These are phyloP conservation scores for Zygoascus bituminiphila DNA, from an alignment of 805 yeast genomes.

Conservation along the genomic window DNA sequence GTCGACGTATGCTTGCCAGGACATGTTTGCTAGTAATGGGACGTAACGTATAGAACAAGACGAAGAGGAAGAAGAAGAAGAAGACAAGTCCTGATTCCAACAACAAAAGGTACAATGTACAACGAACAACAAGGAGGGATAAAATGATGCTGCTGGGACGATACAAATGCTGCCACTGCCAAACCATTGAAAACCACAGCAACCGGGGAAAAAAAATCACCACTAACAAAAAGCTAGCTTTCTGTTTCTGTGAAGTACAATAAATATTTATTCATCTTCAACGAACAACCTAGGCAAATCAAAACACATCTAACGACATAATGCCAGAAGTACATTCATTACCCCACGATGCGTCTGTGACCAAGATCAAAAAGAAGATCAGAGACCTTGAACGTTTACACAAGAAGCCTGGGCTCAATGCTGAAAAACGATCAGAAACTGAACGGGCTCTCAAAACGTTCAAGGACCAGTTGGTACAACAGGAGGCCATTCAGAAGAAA, in stretches of 20 bases:
- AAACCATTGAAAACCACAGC: neutral
- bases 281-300: neutral
- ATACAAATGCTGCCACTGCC: no score
- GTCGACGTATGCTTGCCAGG: constrained; percentile 76
- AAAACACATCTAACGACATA: neutral
- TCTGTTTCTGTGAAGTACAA: no score
- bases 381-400: constrained; percentile 77
- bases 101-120: no score
- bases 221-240: neutral
- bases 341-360: constrained; percentile 13
- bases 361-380: constrained; percentile 73
- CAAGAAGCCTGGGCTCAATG: constrained; percentile 51
- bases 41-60: neutral
- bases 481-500: constrained; percentile 38
- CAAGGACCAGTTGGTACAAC: constrained; percentile 46
- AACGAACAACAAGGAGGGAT: neutral
- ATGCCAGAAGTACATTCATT: constrained; percentile 8
- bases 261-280: neutral
- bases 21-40: constrained; percentile 4
- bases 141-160: no score
- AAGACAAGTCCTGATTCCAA: neutral
- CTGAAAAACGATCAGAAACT: constrained; percentile 33
- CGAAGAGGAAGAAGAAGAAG: constrained; percentile 1
- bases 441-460: constrained; percentile 69
- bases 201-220: neutral